Evolutionary conservation across 768 basidiomycete genomes (phyloP).

Genomic region (Auriscalpium microsporum): DNA sequence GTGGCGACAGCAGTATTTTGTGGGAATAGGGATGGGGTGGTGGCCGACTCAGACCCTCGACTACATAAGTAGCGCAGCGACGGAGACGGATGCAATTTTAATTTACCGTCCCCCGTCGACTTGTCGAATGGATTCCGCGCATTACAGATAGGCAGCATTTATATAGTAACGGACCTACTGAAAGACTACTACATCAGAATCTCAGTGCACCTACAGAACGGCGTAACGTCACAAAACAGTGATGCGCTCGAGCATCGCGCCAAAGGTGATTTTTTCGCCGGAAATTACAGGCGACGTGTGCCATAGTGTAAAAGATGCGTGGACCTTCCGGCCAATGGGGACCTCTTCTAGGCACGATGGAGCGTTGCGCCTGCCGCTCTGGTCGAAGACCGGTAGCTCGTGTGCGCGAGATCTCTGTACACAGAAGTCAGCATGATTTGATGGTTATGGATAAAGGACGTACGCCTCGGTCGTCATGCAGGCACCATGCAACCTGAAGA

Average conservation of each 20-base stretch:
- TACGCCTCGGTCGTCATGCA: background rate
- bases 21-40: too few relatives aligned
- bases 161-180: too few relatives aligned
- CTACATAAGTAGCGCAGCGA: too few relatives aligned
- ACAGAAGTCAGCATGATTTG: background rate
- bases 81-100: too few relatives aligned
- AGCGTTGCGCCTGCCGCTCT: background rate
- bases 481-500: background rate
- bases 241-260: background rate
- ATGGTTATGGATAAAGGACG: background rate
- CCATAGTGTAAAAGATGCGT: background rate
- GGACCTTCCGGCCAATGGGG: background rate
- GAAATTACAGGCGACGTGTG: background rate
- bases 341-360: background rate
- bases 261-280: background rate
- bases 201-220: too few relatives aligned
- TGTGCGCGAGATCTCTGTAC: background rate
- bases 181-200: too few relatives aligned
- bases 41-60: too few relatives aligned
- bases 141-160: too few relatives aligned
- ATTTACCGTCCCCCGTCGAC: too few relatives aligned
- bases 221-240: too few relatives aligned
- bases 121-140: too few relatives aligned
- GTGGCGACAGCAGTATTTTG: too few relatives aligned
- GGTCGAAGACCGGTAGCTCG: background rate